Base-by-base conservation (phyloP, 768 basidiomycete genomes). In the Podaxis sp. region DNA sequence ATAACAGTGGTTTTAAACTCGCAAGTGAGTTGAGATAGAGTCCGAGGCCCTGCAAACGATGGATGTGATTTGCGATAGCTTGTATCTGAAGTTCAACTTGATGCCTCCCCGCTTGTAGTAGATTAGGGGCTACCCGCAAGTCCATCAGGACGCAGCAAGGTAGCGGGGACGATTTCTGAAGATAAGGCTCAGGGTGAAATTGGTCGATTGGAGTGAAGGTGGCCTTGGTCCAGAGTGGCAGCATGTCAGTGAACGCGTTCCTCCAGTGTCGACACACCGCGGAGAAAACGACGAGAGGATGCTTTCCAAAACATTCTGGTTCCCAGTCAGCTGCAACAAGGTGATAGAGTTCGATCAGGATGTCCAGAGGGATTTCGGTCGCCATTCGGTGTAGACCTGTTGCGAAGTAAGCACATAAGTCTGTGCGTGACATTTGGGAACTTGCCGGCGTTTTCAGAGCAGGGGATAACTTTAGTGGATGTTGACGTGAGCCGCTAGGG, bases 171-270 rank as follows among this genome's bases (percentile, higher is more conserved):
- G 76, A 77, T 33, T 72, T 69, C 33, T 71, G 67, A 37, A 77
- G 65, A 66, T 69, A 74, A n/a, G 65, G 54, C 4, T 60, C 60
- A 38, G 50, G 43, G 17, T 64, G 33, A 27, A 70, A 60, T 4
- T 64, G 40, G 11, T 47, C 29, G 24, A 51, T 24, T 25, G 41
- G 46, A 19, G 67, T 59, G 17, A 74, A 33, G 9, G 59, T 38
- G 38, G 75, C 71, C 6, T 52, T 55, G 1, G 65, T 66, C 77
- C 77, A 79, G 2, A 77, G 61, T 1, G 75, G 75, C 17, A 46
- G 43, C 43, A 46, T 46, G 17, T 22, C 43, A 22, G 43, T 46
- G 17, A 46, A 46, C 17, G 19, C 43, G 7, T 19, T 46, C 43
- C 43, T 46, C 43, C 43, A 46, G 2, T 19, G 6, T n/a, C 19